Percentiles rank a stretch among this genome's conserved stretches.
phyloP scores from a whole-genome alignment of 345 rosid species.

The Gossypium turneri region DNA sequence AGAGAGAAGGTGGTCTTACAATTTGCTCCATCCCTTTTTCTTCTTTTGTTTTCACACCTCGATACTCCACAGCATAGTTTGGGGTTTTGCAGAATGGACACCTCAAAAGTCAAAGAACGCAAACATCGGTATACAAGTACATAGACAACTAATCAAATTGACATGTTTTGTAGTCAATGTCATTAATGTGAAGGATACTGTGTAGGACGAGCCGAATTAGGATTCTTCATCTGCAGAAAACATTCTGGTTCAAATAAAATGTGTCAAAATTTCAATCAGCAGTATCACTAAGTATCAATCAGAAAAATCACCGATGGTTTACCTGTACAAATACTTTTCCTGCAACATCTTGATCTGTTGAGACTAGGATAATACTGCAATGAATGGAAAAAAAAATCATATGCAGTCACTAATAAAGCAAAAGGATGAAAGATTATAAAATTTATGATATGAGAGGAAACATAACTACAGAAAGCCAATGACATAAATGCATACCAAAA shows the following conservation, averaged over 20 bases:
- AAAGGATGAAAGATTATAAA: too few species aligned
- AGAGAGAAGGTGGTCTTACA: conserved; percentile 40
- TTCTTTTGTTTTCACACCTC: conserved; percentile 89
- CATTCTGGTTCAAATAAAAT: conserved; percentile 61
- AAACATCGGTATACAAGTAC: background rate
- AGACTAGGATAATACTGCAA: conserved; percentile 91
- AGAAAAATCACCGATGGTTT: conserved; percentile 9
- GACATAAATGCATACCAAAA: conserved; percentile 58
- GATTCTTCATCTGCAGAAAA: conserved; percentile 98
- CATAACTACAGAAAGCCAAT: background rate
- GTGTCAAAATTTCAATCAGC: conserved; percentile 14
- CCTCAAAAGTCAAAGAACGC: conserved; percentile 55
- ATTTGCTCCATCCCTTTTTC: conserved; percentile 94
- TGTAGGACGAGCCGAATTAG: conserved; percentile 81
- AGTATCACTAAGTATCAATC: background rate
- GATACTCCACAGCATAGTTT: conserved; percentile 91
- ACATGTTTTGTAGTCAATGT: conserved; percentile 3
- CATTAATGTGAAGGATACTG: conserved; percentile 73
- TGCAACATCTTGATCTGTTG: conserved; percentile 90
- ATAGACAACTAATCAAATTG: background rate
- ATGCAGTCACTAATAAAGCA: conserved; percentile 7
- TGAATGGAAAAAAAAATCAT: conserved; percentile 11
- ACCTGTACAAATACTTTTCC: conserved; percentile 98
- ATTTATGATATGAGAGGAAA: too few species aligned
- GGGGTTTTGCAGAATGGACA: conserved; percentile 97